These are phyloP conservation scores for Phaeosphaeriaceae sp. DNA, from an alignment of 2,329 filamentous ascomycete genomes.

Conservation along the genomic window DNA sequence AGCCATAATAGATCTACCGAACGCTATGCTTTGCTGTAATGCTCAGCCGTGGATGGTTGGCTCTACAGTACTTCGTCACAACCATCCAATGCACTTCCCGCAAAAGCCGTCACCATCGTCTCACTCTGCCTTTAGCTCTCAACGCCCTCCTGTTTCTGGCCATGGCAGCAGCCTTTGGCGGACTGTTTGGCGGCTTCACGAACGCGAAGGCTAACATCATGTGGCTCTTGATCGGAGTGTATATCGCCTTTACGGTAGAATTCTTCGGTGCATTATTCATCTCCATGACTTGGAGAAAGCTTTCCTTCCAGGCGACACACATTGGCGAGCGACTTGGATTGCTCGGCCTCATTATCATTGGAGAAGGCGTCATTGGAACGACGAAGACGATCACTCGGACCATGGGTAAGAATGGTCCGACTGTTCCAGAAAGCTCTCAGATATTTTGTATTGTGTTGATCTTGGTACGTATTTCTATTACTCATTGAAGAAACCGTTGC, in stretches of 20 bases:
- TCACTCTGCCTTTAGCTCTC: constrained; percentile 15
- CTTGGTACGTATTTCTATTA: constrained; percentile 3
- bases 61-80: constrained; percentile 16
- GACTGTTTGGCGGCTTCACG: not conserved
- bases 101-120: not conserved
- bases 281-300: constrained; percentile 59
- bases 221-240: constrained; percentile 30
- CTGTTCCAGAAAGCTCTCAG: constrained; percentile 36
- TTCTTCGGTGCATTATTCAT: constrained; percentile 57
- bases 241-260: constrained; percentile 60
- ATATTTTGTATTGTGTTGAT: constrained; percentile 19
- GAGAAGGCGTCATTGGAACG: constrained; percentile 66
- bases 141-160: not conserved
- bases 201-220: not conserved
- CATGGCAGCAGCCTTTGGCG: not conserved
- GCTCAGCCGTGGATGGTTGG: constrained; percentile 16
- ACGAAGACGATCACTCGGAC: constrained; percentile 54
- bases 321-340: constrained; percentile 65
- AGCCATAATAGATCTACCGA: constrained; percentile 9
- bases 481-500: no score
- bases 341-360: constrained; percentile 67
- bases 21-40: constrained; percentile 18
- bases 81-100: not conserved
- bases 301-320: constrained; percentile 65
- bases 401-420: constrained; percentile 20